These are phyloP conservation scores for Saposhnikovia divaricata DNA, from an alignment of 129 eudicot genomes.

Conservation along the genomic window DNA sequence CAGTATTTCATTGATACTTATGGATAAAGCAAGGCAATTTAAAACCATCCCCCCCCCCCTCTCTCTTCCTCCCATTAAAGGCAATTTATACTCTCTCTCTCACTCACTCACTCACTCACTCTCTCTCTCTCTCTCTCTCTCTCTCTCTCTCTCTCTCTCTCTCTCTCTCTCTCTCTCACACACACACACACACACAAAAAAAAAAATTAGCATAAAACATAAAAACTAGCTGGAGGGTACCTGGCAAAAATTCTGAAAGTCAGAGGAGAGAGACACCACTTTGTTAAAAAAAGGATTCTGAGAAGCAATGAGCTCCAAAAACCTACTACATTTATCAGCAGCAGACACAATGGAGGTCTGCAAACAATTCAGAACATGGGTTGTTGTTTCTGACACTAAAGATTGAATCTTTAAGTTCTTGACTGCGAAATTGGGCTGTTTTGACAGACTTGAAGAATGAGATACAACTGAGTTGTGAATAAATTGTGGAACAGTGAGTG, in stretches of 20 bases:
- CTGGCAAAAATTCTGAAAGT: conserved; percentile 39
- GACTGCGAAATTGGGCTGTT: neutral
- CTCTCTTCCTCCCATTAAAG: no score
- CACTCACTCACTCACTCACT: no score
- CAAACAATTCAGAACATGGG: conserved; percentile 33
- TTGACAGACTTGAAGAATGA: conserved; percentile 18
- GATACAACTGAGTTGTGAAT: conserved; percentile 17
- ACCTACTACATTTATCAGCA: conserved; percentile 30
- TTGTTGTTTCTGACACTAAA: conserved; percentile 24
- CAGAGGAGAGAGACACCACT: conserved; percentile 28
- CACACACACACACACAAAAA: no score
- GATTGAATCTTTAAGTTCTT: conserved; percentile 29
- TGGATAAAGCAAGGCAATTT: neutral
- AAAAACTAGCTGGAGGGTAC: conserved; percentile 14
- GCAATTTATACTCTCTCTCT: no score
- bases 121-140: neutral
- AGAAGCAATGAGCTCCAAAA: conserved; percentile 30
- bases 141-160: neutral
- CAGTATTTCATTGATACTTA: neutral
- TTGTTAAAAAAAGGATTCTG: conserved; percentile 36
- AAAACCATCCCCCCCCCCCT: neutral
- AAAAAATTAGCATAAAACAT: no score
- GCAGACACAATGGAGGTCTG: conserved; percentile 20
- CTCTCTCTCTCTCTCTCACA: no score
- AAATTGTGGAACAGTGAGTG: conserved; percentile 39